These are phyloP conservation scores for Boletus coccyginus DNA, from an alignment of 768 basidiomycete species.

Conservation along the genomic window DNA sequence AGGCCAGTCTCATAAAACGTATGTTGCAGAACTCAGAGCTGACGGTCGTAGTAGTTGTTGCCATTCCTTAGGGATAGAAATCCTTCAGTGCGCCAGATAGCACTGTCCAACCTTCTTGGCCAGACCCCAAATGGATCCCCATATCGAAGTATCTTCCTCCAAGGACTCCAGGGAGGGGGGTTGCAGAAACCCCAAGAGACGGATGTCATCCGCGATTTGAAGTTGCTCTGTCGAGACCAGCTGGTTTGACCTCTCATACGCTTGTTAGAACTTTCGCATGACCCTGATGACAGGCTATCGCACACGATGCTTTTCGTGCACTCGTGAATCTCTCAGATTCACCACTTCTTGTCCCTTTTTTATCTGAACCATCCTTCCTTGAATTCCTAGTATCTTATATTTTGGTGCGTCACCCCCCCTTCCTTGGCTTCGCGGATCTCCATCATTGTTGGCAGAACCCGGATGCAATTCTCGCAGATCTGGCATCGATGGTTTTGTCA, in stretches of 20 bases:
- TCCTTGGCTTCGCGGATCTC: conserved; percentile 2
- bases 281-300: conserved; percentile 57
- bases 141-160: conserved; percentile 72
- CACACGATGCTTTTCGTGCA: conserved; percentile 93
- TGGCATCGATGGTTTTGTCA: conserved; percentile 97
- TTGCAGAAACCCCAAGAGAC: conserved; percentile 60
- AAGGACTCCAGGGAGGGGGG: conserved; percentile 55
- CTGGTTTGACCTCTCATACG: conserved; percentile 48
- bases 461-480: conserved; percentile 87
- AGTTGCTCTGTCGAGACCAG: conserved; percentile 85
- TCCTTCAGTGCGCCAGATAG: conserved; percentile 83
- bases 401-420: conserved; percentile 54
- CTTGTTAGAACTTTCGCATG: conserved; percentile 13
- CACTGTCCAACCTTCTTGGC: conserved; percentile 77
- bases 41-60: conserved; percentile 53
- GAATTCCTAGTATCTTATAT: conserved; percentile 87
- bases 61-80: conserved; percentile 85
- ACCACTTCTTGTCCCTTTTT: conserved; percentile 56
- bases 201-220: conserved; percentile 74
- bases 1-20: conserved; percentile 29
- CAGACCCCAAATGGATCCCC: conserved; percentile 74
- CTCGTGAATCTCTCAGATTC: conserved; percentile 93
- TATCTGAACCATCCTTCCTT: conserved; percentile 74
- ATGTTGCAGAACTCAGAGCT: conserved; percentile 4
- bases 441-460: conserved; percentile 58